Evolutionary conservation across 2,329 filamentous ascomycete genomes (phyloP).

Genomic region (Fusarium acutatum): DNA sequence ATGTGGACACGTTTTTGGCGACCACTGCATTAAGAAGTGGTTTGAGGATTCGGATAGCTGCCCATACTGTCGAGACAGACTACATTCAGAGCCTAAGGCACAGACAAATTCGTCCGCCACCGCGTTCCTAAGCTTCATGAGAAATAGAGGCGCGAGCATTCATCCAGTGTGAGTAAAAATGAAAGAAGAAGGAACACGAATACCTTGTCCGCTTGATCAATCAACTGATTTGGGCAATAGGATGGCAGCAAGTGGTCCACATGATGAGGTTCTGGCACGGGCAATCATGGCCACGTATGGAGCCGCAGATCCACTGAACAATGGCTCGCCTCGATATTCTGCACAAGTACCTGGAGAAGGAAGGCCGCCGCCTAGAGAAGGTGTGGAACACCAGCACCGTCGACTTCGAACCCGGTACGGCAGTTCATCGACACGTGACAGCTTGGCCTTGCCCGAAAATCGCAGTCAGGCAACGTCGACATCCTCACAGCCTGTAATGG

Average conservation of each 20-base stretch:
- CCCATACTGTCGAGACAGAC: slow-evolving; percentile 70
- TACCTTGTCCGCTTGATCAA: background rate
- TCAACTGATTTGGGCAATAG: slow-evolving; percentile 25
- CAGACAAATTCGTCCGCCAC: slow-evolving; percentile 27
- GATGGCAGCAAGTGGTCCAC: background rate
- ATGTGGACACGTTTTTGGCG: slow-evolving; percentile 71
- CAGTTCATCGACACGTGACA: slow-evolving; percentile 12
- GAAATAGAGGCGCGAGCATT: slow-evolving; percentile 36
- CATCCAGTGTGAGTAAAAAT: slow-evolving; percentile 35
- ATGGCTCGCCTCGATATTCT: slow-evolving; percentile 19
- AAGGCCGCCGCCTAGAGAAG: slow-evolving; percentile 43
- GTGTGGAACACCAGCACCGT: slow-evolving; percentile 41
- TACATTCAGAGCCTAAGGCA: slow-evolving; percentile 58
- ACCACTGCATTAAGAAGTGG: slow-evolving; percentile 73
- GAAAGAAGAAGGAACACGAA: background rate
- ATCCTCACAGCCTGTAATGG: background rate
- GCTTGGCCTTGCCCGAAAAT: background rate
- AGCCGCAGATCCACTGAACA: slow-evolving; percentile 24
- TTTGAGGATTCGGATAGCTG: slow-evolving; percentile 69
- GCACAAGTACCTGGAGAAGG: slow-evolving; percentile 26
- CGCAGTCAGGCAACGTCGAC: background rate
- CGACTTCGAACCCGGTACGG: slow-evolving; percentile 42
- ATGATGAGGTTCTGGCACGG: slow-evolving; percentile 36
- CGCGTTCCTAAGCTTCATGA: slow-evolving; percentile 46
- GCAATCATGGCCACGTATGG: slow-evolving; percentile 16